phyloP scores from a whole-genome alignment of 345 rosid species.

The Gossypium australe region DNA sequence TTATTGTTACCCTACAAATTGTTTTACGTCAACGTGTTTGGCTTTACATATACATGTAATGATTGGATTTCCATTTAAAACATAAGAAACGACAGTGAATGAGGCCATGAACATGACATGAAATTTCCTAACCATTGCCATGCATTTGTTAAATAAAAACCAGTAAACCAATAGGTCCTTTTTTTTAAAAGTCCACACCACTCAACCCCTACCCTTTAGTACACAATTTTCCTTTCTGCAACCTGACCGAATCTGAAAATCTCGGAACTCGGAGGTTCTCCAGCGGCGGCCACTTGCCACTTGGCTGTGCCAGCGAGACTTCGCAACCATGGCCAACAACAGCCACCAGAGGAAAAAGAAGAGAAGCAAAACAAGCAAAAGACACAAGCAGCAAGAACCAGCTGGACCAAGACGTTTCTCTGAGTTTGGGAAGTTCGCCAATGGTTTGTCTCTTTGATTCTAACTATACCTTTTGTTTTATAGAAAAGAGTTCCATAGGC shows the following conservation, averaged over 20 bases:
- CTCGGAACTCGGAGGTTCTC: not conserved
- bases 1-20: too few species aligned
- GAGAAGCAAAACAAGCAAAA: not conserved
- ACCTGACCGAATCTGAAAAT: not conserved
- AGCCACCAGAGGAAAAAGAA: slow-evolving; percentile 3
- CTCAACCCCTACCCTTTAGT: not conserved
- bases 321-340: not conserved
- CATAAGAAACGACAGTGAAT: too few species aligned
- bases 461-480: not conserved
- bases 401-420: not conserved
- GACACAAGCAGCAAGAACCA: not conserved
- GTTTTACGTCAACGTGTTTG: too few species aligned
- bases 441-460: not conserved
- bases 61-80: too few species aligned
- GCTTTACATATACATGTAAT: too few species aligned
- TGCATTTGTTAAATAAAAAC: not conserved
- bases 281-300: not conserved
- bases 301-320: not conserved
- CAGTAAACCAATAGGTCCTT: not conserved
- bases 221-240: not conserved
- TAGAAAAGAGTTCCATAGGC: not conserved
- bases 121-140: not conserved
- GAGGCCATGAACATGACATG: not conserved
- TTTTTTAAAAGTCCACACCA: not conserved
- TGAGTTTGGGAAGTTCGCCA: not conserved